Conservation (phyloP, 208 protist species). For the Blechomonas ayalai region DNA sequence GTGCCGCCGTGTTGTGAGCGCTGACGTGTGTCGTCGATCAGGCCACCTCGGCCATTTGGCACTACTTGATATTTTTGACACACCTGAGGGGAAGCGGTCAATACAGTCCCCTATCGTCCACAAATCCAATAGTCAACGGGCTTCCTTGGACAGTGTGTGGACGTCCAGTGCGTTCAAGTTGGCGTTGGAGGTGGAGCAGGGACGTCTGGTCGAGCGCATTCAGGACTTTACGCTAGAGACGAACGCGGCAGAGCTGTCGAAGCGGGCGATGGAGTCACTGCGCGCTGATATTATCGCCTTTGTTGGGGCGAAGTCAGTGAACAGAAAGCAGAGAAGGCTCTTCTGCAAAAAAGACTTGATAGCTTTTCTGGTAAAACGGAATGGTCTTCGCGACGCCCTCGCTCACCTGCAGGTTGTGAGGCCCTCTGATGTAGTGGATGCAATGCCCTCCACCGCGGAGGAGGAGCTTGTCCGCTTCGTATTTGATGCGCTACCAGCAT, state of each 20-base stretch:
- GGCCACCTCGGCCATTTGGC: background rate
- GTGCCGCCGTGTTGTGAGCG: slow-evolving; percentile 38
- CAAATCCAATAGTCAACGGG: too few species aligned
- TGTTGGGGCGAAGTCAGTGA: too few species aligned
- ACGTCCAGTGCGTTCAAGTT: slow-evolving; percentile 31
- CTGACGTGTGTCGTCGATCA: too few species aligned
- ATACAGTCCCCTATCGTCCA: too few species aligned
- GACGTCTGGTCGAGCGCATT: slow-evolving; percentile 19
- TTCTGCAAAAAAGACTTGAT: slow-evolving; percentile 8
- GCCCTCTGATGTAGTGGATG: slow-evolving; percentile 32
- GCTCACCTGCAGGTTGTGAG: background rate
- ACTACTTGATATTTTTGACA: background rate
- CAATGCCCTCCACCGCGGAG: slow-evolving; percentile 58
- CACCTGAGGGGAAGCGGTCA: too few species aligned
- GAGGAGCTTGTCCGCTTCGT: slow-evolving; percentile 49
- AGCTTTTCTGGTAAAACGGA: slow-evolving; percentile 7
- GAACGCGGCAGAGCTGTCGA: slow-evolving; percentile 40
- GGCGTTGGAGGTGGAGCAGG: slow-evolving; percentile 31
- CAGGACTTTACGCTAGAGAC: slow-evolving; percentile 29
- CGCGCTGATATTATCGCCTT: slow-evolving; percentile 27
- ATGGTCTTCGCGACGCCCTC: background rate
- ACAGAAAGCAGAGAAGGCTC: too few species aligned
- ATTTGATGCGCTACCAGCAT: slow-evolving; percentile 28
- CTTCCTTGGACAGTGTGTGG: slow-evolving; percentile 44
- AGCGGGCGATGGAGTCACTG: slow-evolving; percentile 30